Base-by-base conservation (phyloP, 2,329 filamentous ascomycete genomes). In the Paracoccidioides brasiliensis region DNA sequence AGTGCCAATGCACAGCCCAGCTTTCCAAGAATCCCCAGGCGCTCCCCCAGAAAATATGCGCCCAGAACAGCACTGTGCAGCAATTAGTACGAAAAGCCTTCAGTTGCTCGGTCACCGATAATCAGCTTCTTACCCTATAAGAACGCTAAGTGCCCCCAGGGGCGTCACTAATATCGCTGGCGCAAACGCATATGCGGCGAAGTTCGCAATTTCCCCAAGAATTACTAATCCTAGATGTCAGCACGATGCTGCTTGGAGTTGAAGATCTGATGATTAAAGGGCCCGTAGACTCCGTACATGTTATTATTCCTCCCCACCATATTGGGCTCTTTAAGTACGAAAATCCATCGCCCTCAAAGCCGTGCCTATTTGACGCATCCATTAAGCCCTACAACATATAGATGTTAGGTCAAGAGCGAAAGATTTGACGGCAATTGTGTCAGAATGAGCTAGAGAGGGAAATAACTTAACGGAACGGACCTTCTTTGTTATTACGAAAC, bases 401-500 rank as follows among this genome's bases (percentile, higher is more conserved):
- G 33, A 52, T 42, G 38, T 52, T 43, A 52, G 38, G n/a, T 32
- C 2, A 10, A 22, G 9, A 42, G n/a, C 22, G 3, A 15, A 42
- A 5, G 33, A 38, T 50, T 50, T 52, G 50, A 43, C 9, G 3
- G 38, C 30, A 52, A 32, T 5, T 22, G 6, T 5, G 38, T 33
- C n/a, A n/a, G 9, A 42, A n/a, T 33, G 22, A 1, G 28, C 22
- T 3, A 28, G 46, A 28, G 46, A 8, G 4, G 48, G 15, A 30
- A 51, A 12, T 14, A 14, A 15, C 5, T 14, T 8, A 14, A n/a
- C 22, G 12, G 52, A 58, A 69, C 74, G 70, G 75, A 93, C 88
- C 81, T 96, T 97, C 76, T 98, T 98, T 50, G 94, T 98, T 66
- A 98, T 96, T 63, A 98, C 91, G 72, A 98, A 98, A 80, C 90